Evolutionary conservation across 78 protist genomes (phyloP).

Genomic region (Chrysochromulina tobinii): DNA sequence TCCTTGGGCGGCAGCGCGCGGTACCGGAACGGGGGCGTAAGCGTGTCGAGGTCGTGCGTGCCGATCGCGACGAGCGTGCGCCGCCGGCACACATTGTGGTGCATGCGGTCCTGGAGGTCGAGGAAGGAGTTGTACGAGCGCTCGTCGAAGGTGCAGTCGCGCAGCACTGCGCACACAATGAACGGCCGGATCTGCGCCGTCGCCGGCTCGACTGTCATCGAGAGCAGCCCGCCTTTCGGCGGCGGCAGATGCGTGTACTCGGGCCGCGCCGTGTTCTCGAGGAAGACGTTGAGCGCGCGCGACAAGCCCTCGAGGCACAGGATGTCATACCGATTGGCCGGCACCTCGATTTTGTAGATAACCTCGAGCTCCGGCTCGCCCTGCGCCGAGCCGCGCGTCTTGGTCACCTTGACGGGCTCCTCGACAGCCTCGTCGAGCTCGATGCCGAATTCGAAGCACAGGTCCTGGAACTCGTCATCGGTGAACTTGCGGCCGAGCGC

Average conservation of each 20-base stretch:
- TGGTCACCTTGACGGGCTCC: conserved; percentile 65
- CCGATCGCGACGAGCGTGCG: conserved; percentile 98
- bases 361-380: conserved; percentile 54
- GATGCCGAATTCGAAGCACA: conserved; percentile 95
- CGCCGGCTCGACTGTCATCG: conserved; percentile 3
- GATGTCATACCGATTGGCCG: conserved; percentile 96
- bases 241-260: conserved; percentile 8
- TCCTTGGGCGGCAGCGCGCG: conserved; percentile 84
- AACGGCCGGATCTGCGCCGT: conserved; percentile 82
- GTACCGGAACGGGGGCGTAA: conserved; percentile 78
- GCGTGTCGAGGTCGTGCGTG: conserved; percentile 98
- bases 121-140: conserved; percentile 89
- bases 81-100: conserved; percentile 81
- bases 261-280: conserved; percentile 52
- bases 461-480: conserved; percentile 81
- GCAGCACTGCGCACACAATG: conserved; percentile 94
- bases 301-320: conserved; percentile 96
- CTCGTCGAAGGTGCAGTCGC: conserved; percentile 79
- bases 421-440: conserved; percentile 94
- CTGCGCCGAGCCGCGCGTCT: neutral
- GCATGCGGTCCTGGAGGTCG: conserved; percentile 92
- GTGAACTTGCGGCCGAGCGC: conserved; percentile 46
- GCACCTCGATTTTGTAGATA: conserved; percentile 93
- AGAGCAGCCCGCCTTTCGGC: neutral
- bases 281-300: conserved; percentile 84